Base-by-base conservation (phyloP, 2,329 filamentous ascomycete species). In the Sclerotiophoma versabilis region DNA sequence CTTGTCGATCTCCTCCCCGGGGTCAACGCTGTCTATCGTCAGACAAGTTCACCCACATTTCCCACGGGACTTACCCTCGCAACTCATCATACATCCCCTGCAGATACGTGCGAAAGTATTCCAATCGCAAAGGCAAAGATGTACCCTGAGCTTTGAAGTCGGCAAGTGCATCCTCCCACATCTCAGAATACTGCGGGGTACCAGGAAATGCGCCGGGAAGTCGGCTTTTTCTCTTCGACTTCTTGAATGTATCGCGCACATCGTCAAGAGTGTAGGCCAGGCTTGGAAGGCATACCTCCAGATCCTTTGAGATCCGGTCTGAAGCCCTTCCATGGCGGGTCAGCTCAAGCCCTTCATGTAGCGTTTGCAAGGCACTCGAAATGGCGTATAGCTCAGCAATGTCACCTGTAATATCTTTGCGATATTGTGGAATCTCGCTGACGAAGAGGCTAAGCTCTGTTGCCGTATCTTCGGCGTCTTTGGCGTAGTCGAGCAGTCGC, bases 351-450 rank as follows among this genome's bases (percentile, higher is more conserved):
- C 78, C 69, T 43, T 75, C 74, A 34, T 82, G 76, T 32, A 87
- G 71, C 34, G 73, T 73, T 38, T 79, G 78, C 20, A 87, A 73
- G 8, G 74, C 76, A 41, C 78, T 76, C 50, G 81, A 82, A 66
- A 86, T 81, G 45, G 77, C 77, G 64, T 82, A 84, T 20, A 86
- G 76, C 55, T 83, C 78, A 49, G 80, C 78, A 46, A 86, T 81
- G 23, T 82, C 70, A 26, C 75, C 75, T 20, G 82, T 83, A 61
- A 87, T 82, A 36, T 83, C 80, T 26, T 80, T 77, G 27, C 79
- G 75, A 62, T 80, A 73, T 46, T 82, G 76, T 7, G 81, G 79
- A 42, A 86, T 77, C 59, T 79, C 76, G 50, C 75, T 74, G 44
- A 81, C 73, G 67, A 85, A 84, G 34, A 72, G 65, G 56, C 75